Conservation (phyloP, 2,329 filamentous ascomycete species). For the Didymella pinodella region DNA sequence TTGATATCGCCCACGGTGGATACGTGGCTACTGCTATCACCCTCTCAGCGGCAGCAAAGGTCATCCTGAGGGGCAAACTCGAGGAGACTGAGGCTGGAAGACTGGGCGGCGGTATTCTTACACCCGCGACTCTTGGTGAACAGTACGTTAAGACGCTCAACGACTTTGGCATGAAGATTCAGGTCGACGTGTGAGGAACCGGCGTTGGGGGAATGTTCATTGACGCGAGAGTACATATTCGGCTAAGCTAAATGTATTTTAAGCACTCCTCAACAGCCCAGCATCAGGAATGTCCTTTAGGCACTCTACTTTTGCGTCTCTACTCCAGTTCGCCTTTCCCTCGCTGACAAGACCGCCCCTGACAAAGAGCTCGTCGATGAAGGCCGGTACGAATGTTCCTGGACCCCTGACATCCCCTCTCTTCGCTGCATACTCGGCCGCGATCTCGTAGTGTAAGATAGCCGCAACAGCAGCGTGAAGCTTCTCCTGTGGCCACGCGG, state of each 20-base stretch:
- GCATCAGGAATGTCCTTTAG: slow-evolving; percentile 32
- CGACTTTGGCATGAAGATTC: slow-evolving; percentile 67
- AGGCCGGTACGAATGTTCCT: slow-evolving; percentile 84
- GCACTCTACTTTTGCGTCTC: slow-evolving; percentile 28
- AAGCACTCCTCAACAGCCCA: slow-evolving; percentile 29
- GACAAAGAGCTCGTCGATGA: slow-evolving; percentile 74
- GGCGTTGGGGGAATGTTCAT: background rate
- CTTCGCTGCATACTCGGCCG: slow-evolving; percentile 70
- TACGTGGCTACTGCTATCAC: slow-evolving; percentile 74
- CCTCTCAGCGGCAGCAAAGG: slow-evolving; percentile 69
- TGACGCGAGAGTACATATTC: background rate
- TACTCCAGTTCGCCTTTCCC: slow-evolving; percentile 21
- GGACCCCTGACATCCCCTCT: slow-evolving; percentile 75
- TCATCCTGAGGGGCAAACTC: slow-evolving; percentile 67
- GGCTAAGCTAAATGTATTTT: background rate
- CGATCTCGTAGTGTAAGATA: slow-evolving; percentile 79
- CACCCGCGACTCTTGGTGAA: slow-evolving; percentile 74
- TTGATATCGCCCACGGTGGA: slow-evolving; percentile 66
- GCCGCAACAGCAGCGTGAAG: slow-evolving; percentile 77
- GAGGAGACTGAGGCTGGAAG: slow-evolving; percentile 59
- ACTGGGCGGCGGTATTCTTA: slow-evolving; percentile 73
- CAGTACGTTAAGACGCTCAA: slow-evolving; percentile 70
- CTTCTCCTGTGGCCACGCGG: slow-evolving; percentile 48
- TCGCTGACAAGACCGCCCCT: slow-evolving; percentile 25
- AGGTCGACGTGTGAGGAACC: slow-evolving; percentile 23